Percentiles rank a stretch among this genome's conserved stretches.
These are phyloP conservation scores for Boechera stricta DNA, from an alignment of 345 rosid species.

Conservation along the genomic window DNA sequence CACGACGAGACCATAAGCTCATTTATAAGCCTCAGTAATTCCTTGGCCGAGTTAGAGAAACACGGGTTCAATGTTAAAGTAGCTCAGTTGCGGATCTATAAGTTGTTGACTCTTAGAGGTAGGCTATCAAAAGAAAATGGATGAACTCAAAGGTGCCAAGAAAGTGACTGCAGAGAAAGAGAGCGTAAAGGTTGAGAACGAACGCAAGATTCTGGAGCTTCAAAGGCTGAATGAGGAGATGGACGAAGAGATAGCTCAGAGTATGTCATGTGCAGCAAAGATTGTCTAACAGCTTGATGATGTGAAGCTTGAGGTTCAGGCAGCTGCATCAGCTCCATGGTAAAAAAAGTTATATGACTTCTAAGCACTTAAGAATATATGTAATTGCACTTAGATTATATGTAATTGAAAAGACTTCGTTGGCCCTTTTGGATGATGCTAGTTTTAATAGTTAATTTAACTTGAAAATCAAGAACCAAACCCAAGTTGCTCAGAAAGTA, in stretches of 20 bases:
- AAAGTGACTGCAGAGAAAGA: constrained; percentile 41
- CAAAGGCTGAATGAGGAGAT: constrained; percentile 43
- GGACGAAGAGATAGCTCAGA: constrained; percentile 37
- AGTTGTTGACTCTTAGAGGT: constrained; percentile 52
- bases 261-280: constrained; percentile 30
- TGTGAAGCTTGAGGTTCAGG: constrained; percentile 41
- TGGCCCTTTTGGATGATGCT: background rate
- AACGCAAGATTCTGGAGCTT: constrained; percentile 51
- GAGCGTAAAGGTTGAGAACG: constrained; percentile 39
- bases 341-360: constrained; percentile 2
- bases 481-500: background rate
- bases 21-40: constrained; percentile 51
- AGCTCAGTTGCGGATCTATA: constrained; percentile 46
- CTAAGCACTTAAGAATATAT: background rate
- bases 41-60: constrained; percentile 58
- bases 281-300: constrained; percentile 32
- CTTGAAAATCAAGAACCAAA: no score
- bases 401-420: background rate
- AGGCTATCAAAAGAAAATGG: constrained; percentile 38
- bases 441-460: background rate
- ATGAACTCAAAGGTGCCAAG: constrained; percentile 42
- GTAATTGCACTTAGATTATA: background rate
- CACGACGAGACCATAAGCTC: constrained; percentile 40
- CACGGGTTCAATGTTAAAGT: constrained; percentile 52
- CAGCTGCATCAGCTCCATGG: constrained; percentile 56